Evolutionary conservation across 1,139 yeast genomes (phyloP).

Genomic region (Geotrichum aggregatum): DNA sequence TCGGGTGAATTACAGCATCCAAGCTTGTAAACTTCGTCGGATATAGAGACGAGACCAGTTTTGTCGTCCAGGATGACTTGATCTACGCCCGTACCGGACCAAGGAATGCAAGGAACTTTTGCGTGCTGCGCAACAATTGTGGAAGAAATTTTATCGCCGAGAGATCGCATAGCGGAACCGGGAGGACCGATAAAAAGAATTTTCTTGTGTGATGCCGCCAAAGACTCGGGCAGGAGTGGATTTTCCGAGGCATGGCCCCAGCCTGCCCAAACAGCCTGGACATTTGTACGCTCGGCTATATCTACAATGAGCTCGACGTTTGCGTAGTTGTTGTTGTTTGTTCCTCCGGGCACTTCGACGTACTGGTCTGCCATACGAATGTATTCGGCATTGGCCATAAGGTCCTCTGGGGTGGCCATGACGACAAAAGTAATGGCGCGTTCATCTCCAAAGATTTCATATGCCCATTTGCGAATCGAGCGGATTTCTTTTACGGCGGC

Average conservation of each 20-base stretch:
- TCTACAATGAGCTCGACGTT: conserved; percentile 96
- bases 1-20: conserved; percentile 87
- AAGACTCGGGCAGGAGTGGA: conserved; percentile 85
- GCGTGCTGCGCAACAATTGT: conserved; percentile 99
- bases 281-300: conserved; percentile 92
- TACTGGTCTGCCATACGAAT: conserved; percentile 98
- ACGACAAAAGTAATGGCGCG: conserved; percentile 89
- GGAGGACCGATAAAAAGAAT: conserved; percentile 96
- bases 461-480: conserved; percentile 96
- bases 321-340: conserved; percentile 96
- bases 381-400: conserved; percentile 94
- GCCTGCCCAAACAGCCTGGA: conserved; percentile 99
- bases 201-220: conserved; percentile 84
- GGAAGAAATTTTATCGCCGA: conserved; percentile 95
- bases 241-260: conserved; percentile 99
- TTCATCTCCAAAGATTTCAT: conserved; percentile 95
- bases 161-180: conserved; percentile 96
- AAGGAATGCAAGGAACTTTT: conserved; percentile 94
- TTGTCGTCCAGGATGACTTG: conserved; percentile 62
- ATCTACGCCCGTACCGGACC: conserved; percentile 98
- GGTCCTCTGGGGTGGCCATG: conserved; percentile 99
- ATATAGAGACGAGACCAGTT: conserved; percentile 82
- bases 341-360: conserved; percentile 98
- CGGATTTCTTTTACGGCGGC: conserved; percentile 98
- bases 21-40: conserved; percentile 71